A percentile compares a stretch with the other conserved stretches of the same genome.
Evolutionary conservation across 176 grass and related monocot species (phyloP).

Genomic region (Triticum urartu): DNA sequence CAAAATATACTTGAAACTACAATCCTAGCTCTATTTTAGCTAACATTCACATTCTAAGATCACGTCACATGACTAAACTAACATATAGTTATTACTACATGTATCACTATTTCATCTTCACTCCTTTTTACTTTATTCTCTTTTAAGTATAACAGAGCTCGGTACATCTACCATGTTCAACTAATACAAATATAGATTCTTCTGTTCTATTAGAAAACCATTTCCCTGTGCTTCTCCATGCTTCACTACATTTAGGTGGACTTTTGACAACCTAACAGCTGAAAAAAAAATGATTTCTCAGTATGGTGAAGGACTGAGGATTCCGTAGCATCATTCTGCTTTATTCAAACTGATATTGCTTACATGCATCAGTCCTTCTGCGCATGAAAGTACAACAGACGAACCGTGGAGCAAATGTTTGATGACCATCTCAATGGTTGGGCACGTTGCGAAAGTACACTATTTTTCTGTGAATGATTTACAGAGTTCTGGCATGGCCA

Average conservation of each 20-base stretch:
- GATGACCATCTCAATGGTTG: not conserved
- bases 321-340: not conserved
- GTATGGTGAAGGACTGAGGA: not conserved
- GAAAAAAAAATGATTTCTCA: not conserved
- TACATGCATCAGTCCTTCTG: not conserved
- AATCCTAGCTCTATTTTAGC: not conserved
- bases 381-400: not conserved
- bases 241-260: not conserved
- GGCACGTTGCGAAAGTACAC: not conserved
- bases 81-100: not conserved
- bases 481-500: not conserved
- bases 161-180: constrained; percentile 2
- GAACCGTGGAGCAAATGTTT: not conserved
- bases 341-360: not conserved
- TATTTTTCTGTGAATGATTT: not conserved
- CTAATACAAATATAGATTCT: not conserved
- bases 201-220: not conserved
- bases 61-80: not conserved
- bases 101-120: not conserved
- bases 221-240: not conserved
- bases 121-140: not conserved
- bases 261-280: not conserved
- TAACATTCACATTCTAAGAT: not conserved
- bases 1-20: not conserved
- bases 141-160: not conserved